phyloP scores from a whole-genome alignment of 306 rosid species.

The Pterocarpus macrocarpus region DNA sequence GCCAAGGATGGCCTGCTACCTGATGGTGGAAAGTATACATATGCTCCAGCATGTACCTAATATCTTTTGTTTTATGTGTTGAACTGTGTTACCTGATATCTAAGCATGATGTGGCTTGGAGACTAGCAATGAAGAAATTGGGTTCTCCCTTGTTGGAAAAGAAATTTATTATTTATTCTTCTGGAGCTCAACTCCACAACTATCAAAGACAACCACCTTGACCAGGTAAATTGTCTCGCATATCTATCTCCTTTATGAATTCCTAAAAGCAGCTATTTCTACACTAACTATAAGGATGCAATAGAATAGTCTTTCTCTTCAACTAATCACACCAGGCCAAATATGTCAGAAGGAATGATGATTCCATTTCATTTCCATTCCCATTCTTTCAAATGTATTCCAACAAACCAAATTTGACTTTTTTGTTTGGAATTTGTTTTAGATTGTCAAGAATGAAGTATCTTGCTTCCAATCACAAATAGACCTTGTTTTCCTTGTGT shows the following conservation, averaged over 20 bases:
- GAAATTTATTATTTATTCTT: slow-evolving; percentile 10
- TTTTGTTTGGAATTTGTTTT: background rate
- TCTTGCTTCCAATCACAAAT: slow-evolving; percentile 4
- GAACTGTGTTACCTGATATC: slow-evolving; percentile 2
- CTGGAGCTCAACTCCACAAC: slow-evolving; percentile 21
- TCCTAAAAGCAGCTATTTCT: background rate
- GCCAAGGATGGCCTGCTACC: slow-evolving; percentile 90
- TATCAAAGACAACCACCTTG: slow-evolving; percentile 18
- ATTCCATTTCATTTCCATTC: slow-evolving; percentile 3
- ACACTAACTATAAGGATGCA: slow-evolving; percentile 10
- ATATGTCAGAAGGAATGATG: slow-evolving; percentile 12
- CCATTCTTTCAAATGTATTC: slow-evolving; percentile 9
- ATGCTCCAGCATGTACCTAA: slow-evolving; percentile 41
- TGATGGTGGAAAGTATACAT: slow-evolving; percentile 52
- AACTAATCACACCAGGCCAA: background rate
- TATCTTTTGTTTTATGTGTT: slow-evolving; percentile 15
- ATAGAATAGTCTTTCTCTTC: background rate
- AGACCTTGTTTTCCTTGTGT: background rate
- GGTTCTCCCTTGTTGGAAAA: slow-evolving; percentile 8
- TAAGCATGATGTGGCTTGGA: slow-evolving; percentile 13
- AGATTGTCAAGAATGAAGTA: slow-evolving; percentile 14
- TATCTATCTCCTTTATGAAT: background rate
- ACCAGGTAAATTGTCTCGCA: slow-evolving; percentile 41
- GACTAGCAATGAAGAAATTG: slow-evolving; percentile 20
- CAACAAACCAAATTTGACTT: background rate